Base-by-base conservation (phyloP, 257 asterid genomes). In the Petunia axillaris region DNA sequence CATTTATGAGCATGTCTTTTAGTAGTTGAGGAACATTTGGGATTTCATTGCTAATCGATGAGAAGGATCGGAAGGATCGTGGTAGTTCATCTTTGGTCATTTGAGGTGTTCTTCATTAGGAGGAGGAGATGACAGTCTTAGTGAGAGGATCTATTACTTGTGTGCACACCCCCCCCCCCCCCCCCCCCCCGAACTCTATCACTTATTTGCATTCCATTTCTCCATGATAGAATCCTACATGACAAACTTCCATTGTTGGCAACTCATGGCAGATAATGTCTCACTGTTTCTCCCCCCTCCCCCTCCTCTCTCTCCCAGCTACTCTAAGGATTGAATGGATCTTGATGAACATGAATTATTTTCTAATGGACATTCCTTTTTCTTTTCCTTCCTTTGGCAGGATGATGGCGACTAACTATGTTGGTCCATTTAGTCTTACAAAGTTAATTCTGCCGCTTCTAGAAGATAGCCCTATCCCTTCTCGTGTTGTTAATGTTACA, bases 391-490 rank as follows among this genome's bases (percentile, higher is more conserved):
- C 25, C 25, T 25, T 25, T 25, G 25, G 55, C 91, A 94, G 98
- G 97, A 94, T 94, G 98, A 82, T 93, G 89, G 91, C 93, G 54
- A 93, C 95, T 64, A 95, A 95, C 79, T 95, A 93, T 84, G 64
- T 95, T 43, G 98, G 98, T 82, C 89, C 97, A 39, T 95, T 91
- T 89, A 90, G 92, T 87, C 91, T 95, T 41, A 95, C 98, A 78
- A 88, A 89, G 82, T 81, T 88, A 52, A 84, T 95, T 77, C 90
- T 89, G 57, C 98, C 97, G 6, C 94, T 93, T 78, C 93, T 95
- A 60, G 89, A 89, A 80, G 86, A 83, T 46, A 92, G 99, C 83
- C 92, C 89, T 4, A 75, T 85, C 75, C 93, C 97, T 75, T 88
- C 98, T 25, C 97, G 98, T 64, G 92, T 95, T 87, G 93, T 93